Evolutionary conservation across 208 protist species (phyloP).

Genomic region (Leishmania major): DNA sequence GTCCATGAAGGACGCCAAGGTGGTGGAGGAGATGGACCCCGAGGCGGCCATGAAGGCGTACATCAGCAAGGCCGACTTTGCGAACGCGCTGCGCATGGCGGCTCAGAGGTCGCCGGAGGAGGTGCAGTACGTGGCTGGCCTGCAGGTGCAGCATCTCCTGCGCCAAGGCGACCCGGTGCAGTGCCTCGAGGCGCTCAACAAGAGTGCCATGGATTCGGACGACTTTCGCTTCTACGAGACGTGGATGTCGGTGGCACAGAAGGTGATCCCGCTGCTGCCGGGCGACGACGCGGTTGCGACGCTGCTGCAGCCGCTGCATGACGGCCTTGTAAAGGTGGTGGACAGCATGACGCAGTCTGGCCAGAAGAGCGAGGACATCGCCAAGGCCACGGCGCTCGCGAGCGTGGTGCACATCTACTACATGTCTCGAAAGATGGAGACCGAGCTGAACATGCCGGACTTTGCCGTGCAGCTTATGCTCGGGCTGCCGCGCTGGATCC

Average conservation of each 20-base stretch:
- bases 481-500: conserved; percentile 92
- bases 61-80: conserved; percentile 80
- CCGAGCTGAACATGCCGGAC: conserved; percentile 69
- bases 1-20: conserved; percentile 72
- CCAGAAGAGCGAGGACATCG: conserved; percentile 83
- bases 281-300: conserved; percentile 24
- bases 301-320: conserved; percentile 61
- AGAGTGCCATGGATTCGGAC: conserved; percentile 65
- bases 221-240: conserved; percentile 92
- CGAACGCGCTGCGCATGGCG: conserved; percentile 84
- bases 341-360: conserved; percentile 80
- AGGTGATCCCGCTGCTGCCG: conserved; percentile 52
- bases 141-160: conserved; percentile 82
- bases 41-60: conserved; percentile 90
- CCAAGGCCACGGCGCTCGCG: conserved; percentile 60
- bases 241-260: conserved; percentile 73
- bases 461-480: conserved; percentile 88
- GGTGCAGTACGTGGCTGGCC: conserved; percentile 64
- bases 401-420: conserved; percentile 90
- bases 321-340: conserved; percentile 60
- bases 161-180: conserved; percentile 50
- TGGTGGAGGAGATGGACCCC: conserved; percentile 90
- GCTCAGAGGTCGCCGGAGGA: conserved; percentile 68
- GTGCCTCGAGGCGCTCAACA: conserved; percentile 69
- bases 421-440: conserved; percentile 57